Evolutionary conservation across 2,329 filamentous ascomycete genomes (phyloP).

Genomic region (Cercospora sesami): DNA sequence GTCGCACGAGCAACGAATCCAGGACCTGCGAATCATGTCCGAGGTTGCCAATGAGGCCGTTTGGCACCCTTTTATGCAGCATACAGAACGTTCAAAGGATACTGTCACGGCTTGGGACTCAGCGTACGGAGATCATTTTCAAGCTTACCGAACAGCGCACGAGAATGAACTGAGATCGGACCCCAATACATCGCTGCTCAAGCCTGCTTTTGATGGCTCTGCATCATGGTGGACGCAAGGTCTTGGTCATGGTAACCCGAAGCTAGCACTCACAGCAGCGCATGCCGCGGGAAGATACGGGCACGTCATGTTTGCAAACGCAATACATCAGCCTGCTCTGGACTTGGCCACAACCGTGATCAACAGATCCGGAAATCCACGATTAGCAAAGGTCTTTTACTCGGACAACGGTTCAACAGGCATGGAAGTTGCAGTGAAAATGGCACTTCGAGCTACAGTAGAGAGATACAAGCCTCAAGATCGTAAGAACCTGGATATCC

Average conservation of each 20-base stretch:
- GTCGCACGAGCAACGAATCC: slow-evolving; percentile 59
- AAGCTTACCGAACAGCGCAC: slow-evolving; percentile 51
- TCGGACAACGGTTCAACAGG: slow-evolving; percentile 83
- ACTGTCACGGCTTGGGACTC: slow-evolving; percentile 77
- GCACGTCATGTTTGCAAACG: slow-evolving; percentile 83
- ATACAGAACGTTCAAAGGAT: slow-evolving; percentile 60
- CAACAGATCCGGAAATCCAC: slow-evolving; percentile 59
- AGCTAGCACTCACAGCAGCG: slow-evolving; percentile 70
- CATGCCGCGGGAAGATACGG: slow-evolving; percentile 82
- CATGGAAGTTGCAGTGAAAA: slow-evolving; percentile 81
- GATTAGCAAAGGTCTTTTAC: slow-evolving; percentile 72
- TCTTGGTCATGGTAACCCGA: slow-evolving; percentile 74
- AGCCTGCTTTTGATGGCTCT: slow-evolving; percentile 75
- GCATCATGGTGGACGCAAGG: slow-evolving; percentile 93
- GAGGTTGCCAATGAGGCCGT: slow-evolving; percentile 63
- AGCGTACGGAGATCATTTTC: slow-evolving; percentile 75
- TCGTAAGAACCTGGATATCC: slow-evolving; percentile 54
- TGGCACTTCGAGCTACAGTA: slow-evolving; percentile 71
- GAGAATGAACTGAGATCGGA: slow-evolving; percentile 30
- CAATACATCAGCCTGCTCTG: slow-evolving; percentile 76
- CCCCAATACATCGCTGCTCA: slow-evolving; percentile 47
- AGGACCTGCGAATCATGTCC: slow-evolving; percentile 62
- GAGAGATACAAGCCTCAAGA: slow-evolving; percentile 59
- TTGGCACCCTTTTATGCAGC: slow-evolving; percentile 88
- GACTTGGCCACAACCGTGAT: slow-evolving; percentile 67